Conservation (phyloP, 1,284 basidiomycete species). For the Anthracocystis setariae region DNA sequence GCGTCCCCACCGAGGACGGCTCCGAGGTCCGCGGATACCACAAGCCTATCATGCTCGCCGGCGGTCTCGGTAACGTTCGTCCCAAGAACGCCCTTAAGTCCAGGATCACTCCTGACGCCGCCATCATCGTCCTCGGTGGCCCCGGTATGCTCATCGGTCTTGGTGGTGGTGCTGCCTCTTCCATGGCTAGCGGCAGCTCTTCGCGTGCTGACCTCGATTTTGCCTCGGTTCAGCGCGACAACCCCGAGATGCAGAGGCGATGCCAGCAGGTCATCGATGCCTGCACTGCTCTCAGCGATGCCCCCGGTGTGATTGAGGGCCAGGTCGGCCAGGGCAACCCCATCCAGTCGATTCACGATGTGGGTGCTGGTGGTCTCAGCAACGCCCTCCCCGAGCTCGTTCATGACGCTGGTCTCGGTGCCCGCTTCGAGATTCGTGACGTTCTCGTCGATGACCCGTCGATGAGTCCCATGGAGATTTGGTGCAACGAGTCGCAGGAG, state of each 20-base stretch:
- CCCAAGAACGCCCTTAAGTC: conserved; percentile 64
- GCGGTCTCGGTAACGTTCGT: conserved; percentile 89
- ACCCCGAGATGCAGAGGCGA: conserved; percentile 96
- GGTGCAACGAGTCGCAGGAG: conserved; percentile 99
- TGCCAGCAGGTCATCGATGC: conserved; percentile 97
- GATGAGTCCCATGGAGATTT: conserved; percentile 99
- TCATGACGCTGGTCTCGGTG: conserved; percentile 90
- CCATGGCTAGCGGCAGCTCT: conserved; percentile 75
- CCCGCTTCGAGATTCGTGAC: conserved; percentile 92
- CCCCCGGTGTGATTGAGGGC: conserved; percentile 37
- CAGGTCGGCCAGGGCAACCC: conserved; percentile 71
- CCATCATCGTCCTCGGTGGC: conserved; percentile 90
- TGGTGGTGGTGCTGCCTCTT: conserved; percentile 94
- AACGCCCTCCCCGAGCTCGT: conserved; percentile 98
- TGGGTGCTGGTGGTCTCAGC: conserved; percentile 94
- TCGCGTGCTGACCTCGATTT: conserved; percentile 93
- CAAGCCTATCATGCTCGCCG: conserved; percentile 99
- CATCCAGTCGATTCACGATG: conserved; percentile 96
- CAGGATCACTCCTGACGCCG: conserved; percentile 58
- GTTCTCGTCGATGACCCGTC: conserved; percentile 88
- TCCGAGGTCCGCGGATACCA: conserved; percentile 90
- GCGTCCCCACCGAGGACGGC: conserved; percentile 48
- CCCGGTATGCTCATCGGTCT: conserved; percentile 96
- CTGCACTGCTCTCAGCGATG: conserved; percentile 55
- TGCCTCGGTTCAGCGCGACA: conserved; percentile 95